Percentiles rank a stretch among this genome's conserved stretches.
phyloP scores from a whole-genome alignment of 75 land plant species.

The Cupressus sempervirens region DNA sequence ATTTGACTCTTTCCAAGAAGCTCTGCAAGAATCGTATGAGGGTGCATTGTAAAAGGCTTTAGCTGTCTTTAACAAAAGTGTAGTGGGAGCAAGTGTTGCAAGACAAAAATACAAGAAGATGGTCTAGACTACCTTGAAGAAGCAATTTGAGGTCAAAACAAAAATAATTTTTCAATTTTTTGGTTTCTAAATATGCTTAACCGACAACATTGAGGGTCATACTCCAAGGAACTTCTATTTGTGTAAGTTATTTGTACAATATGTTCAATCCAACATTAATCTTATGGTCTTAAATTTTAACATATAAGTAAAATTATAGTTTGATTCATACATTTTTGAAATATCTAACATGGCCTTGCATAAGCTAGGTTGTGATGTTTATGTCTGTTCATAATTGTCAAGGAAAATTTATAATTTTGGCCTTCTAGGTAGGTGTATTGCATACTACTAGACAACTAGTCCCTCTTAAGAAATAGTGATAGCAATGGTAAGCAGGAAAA shows the following conservation, averaged over 20 bases:
- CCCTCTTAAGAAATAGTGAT: not conserved
- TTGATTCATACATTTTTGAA: not conserved
- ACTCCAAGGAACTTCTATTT: not conserved
- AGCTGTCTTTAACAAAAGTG: constrained; percentile 48
- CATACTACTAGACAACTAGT: not conserved
- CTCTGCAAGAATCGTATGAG: constrained; percentile 85
- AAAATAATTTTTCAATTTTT: not conserved
- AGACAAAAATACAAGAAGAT: constrained; percentile 80
- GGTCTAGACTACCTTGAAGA: constrained; percentile 51
- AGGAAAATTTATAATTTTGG: not conserved
- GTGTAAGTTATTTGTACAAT: not conserved
- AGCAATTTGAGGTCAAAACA: constrained; percentile 73
- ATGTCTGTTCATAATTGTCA: not conserved
- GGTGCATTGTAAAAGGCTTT: constrained; percentile 65
- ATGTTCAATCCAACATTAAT: not conserved
- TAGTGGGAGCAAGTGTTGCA: constrained; percentile 73
- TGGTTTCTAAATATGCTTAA: not conserved
- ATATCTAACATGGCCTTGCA: not conserved
- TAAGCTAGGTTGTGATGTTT: not conserved
- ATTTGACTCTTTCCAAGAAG: constrained; percentile 31
- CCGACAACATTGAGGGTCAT: not conserved
- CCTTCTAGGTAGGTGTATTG: not conserved
- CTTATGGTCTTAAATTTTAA: not conserved
- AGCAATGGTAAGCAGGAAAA: not conserved
- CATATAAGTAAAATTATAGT: not conserved